Evolutionary conservation across 2,329 filamentous ascomycete genomes (phyloP), one percentile per base, ranked within the genome.

Genomic region (Penicillium digitatum): DNA sequence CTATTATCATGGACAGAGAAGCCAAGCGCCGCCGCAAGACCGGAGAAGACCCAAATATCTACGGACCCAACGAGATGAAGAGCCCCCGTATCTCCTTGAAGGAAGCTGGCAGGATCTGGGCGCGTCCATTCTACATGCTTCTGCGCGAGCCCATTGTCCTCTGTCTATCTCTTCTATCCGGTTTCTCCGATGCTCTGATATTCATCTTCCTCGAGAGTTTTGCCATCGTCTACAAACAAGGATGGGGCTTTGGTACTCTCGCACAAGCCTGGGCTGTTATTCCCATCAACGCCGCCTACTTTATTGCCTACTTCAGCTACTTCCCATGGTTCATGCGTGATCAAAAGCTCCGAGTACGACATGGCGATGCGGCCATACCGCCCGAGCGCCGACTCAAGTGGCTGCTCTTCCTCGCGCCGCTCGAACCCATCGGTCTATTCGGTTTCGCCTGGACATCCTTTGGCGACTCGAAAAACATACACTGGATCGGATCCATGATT

Each of bases 141-240:
- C 57, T 87, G 27, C 87, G 82, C 1, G 87, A 90, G 73, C 87
- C 87, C 5, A 90, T 90, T 49, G 87, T 89, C 10, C 74, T 87
- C 11, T 82, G 80, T 18, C 74, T 89, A 11, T 89, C 87, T 1
- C 79, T 89, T 0, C 81, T 89, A 5, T 85, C 81, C 8, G 87
- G 87, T 27, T 89, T 89, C 76, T 83, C 81, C 20, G 87, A 89
- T 57, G 85, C 86, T 12, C 80, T 90, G 27, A 83, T 86, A 63
- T 86, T 85, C 71, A 83, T 81, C 67, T 84, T 84, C 68, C 76
- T 85, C 32, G 79, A 85, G 61, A 80, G 78, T 0, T 85, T 84
- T 56, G 67, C 73, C 1, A 74, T 80, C 0, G 82, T 86, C 3
- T 82, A 82, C 59, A 68, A 77, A 52, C 74, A 64, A 38, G 66